Evolutionary conservation across 768 basidiomycete genomes (phyloP).

Genomic region (Leccinum incarnatum): DNA sequence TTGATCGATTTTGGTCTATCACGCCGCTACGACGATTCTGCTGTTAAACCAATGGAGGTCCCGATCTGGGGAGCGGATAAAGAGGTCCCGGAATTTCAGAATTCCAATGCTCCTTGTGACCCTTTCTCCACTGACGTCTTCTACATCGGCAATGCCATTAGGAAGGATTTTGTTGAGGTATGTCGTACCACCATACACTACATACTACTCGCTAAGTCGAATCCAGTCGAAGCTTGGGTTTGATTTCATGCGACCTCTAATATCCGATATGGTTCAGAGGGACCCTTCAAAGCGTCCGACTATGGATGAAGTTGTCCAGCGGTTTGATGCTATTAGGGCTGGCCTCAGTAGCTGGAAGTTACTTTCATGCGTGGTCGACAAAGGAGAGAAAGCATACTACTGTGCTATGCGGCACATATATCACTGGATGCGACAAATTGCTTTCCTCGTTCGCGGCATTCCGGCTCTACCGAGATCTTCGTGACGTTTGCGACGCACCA

Average conservation of each 20-base stretch:
- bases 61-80: neutral
- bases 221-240: too few relatives aligned
- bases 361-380: constrained; percentile 24
- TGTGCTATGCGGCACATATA: constrained; percentile 2
- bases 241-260: constrained; percentile 12
- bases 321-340: neutral
- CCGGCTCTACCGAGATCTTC: constrained; percentile 17
- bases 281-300: constrained; percentile 37
- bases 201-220: too few relatives aligned
- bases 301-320: constrained; percentile 32
- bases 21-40: neutral
- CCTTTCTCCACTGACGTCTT: neutral
- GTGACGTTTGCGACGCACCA: neutral
- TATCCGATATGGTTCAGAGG: constrained; percentile 30
- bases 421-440: constrained; percentile 26
- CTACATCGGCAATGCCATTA: neutral
- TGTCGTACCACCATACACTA: too few relatives aligned
- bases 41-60: neutral
- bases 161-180: too few relatives aligned
- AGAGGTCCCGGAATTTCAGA: neutral
- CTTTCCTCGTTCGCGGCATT: constrained; percentile 15
- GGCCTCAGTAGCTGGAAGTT: constrained; percentile 24
- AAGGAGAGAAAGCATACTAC: neutral
- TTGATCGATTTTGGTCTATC: neutral
- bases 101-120: neutral